These are phyloP conservation scores for Aschersonia sp. DNA, from an alignment of 2,329 filamentous ascomycete genomes.

Conservation along the genomic window DNA sequence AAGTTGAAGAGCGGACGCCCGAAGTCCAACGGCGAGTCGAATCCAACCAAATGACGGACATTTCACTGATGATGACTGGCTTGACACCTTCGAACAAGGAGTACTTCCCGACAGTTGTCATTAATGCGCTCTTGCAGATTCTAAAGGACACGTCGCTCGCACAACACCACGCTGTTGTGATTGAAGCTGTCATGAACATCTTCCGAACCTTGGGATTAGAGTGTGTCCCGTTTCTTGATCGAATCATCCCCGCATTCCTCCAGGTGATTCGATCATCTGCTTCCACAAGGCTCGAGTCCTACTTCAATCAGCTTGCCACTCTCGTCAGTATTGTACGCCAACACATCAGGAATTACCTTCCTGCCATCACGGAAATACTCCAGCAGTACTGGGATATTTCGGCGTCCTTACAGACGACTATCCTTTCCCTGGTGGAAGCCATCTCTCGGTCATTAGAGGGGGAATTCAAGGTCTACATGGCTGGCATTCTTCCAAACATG, in stretches of 20 bases:
- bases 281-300: constrained; percentile 70
- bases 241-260: constrained; percentile 90
- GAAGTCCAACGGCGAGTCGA: constrained; percentile 59
- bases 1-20: constrained; percentile 78
- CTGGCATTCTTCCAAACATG: constrained; percentile 81
- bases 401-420: constrained; percentile 73
- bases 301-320: constrained; percentile 91
- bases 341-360: constrained; percentile 84
- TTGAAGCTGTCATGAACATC: constrained; percentile 97
- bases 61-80: constrained; percentile 95
- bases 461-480: constrained; percentile 94
- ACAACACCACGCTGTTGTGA: constrained; percentile 84
- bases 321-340: constrained; percentile 91
- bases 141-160: constrained; percentile 79
- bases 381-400: constrained; percentile 82
- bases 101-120: constrained; percentile 95
- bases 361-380: constrained; percentile 72
- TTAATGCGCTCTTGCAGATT: constrained; percentile 86
- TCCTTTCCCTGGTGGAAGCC: constrained; percentile 81
- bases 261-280: constrained; percentile 74
- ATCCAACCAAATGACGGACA: constrained; percentile 64
- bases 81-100: constrained; percentile 94
- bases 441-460: constrained; percentile 89
- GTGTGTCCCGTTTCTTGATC: constrained; percentile 85
- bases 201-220: constrained; percentile 93